These are phyloP conservation scores for Neocatenulostroma microsporum DNA, from an alignment of 2,329 filamentous ascomycete species.

Conservation along the genomic window DNA sequence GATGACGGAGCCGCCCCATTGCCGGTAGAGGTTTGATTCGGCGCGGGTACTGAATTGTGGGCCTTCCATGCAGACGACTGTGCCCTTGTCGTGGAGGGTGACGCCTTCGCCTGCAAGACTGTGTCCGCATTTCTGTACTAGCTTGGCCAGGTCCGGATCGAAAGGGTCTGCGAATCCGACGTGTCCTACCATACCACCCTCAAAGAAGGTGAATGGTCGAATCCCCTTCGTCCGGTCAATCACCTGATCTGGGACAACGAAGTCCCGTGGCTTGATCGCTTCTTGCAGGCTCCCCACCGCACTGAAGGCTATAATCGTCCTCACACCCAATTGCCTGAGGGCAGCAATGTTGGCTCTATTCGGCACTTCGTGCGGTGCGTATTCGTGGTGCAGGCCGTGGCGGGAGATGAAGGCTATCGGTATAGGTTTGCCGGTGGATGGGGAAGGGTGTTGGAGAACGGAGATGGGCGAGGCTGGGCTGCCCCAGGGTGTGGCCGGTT, in stretches of 20 bases:
- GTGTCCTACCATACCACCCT: conserved; percentile 83
- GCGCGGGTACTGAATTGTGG: conserved; percentile 95
- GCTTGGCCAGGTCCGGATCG: conserved; percentile 64
- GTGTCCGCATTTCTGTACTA: conserved; percentile 71
- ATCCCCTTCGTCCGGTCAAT: conserved; percentile 97
- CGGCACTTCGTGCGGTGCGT: conserved; percentile 91
- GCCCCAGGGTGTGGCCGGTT: conserved; percentile 81
- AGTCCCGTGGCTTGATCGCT: conserved; percentile 90
- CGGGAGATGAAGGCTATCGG: conserved; percentile 86
- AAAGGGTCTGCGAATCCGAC: conserved; percentile 96
- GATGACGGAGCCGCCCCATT: conserved; percentile 89
- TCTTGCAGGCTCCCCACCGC: conserved; percentile 90
- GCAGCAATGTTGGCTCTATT: conserved; percentile 95
- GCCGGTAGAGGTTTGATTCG: conserved; percentile 89
- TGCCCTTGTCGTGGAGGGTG: conserved; percentile 73
- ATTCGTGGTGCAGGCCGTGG: conserved; percentile 81
- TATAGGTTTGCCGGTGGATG: conserved; percentile 53
- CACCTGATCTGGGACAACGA: conserved; percentile 90
- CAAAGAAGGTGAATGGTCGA: conserved; percentile 92
- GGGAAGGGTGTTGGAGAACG: conserved; percentile 78
- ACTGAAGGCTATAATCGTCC: conserved; percentile 86
- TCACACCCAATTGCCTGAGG: conserved; percentile 80
- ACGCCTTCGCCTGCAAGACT: conserved; percentile 76
- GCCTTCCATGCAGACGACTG: conserved; percentile 95
- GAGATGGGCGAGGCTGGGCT: conserved; percentile 66